These are phyloP conservation scores for Aspergillus awamori DNA, from an alignment of 2,329 filamentous ascomycete species.

Conservation along the genomic window DNA sequence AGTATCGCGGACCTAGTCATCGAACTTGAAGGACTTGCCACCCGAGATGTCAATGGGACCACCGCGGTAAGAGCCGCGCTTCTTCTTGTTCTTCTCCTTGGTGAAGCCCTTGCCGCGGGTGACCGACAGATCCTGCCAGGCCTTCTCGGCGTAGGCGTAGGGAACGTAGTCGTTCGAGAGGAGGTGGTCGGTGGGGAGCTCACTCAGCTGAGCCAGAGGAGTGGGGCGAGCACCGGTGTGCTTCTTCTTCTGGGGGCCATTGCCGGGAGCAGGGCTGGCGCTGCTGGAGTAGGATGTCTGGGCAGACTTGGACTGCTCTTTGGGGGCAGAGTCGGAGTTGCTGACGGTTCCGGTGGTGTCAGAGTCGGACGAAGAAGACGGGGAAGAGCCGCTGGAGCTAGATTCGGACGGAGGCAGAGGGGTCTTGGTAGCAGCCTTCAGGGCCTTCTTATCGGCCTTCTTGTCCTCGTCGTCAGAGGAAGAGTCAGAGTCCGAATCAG, in stretches of 20 bases:
- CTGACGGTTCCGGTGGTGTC: conserved; percentile 37
- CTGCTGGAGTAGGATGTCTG: conserved; percentile 53
- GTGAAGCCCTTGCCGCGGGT: conserved; percentile 97
- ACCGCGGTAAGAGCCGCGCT: conserved; percentile 85
- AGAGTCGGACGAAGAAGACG: conserved; percentile 31
- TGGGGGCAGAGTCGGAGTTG: conserved; percentile 27
- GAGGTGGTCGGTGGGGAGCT: conserved; percentile 67
- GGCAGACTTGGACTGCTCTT: conserved; percentile 28
- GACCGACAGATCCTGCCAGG: conserved; percentile 83
- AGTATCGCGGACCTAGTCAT: conserved; percentile 62
- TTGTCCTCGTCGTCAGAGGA: conserved; percentile 23
- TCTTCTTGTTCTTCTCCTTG: conserved; percentile 99
- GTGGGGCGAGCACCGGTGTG: conserved; percentile 60
- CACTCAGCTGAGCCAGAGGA: conserved; percentile 76
- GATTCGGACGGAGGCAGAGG: conserved; percentile 40
- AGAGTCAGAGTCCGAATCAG: conserved; percentile 25
- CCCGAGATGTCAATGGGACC: conserved; percentile 81
- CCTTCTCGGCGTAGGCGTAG: conserved; percentile 86
- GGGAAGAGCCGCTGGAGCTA: conserved; percentile 28
- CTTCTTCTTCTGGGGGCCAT: conserved; percentile 40
- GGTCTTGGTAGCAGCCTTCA: conserved; percentile 41
- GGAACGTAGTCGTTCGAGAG: conserved; percentile 78
- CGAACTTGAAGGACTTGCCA: conserved; percentile 90
- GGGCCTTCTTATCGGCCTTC: conserved; percentile 32
- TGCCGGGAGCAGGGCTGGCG: conserved; percentile 49